Evolutionary conservation across 768 basidiomycete species (phyloP).

Genomic region (Mycena alexandri): DNA sequence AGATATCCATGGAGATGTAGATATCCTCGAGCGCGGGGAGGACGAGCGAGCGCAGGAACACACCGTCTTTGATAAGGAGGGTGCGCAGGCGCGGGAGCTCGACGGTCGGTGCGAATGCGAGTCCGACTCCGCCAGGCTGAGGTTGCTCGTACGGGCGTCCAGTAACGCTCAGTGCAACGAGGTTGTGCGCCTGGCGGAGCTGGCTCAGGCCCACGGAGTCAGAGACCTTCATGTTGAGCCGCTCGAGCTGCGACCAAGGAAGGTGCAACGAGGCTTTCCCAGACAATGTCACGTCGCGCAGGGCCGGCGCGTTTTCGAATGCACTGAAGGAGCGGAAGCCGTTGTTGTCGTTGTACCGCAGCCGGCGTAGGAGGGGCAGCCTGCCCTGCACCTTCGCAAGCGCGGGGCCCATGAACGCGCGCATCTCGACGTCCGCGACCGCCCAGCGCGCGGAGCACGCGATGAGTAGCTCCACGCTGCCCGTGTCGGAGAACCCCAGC

Average conservation of each 20-base stretch:
- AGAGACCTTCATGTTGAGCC: conserved; percentile 13
- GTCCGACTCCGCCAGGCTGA: no score
- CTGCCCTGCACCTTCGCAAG: conserved; percentile 2
- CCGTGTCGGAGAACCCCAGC: conserved; percentile 14
- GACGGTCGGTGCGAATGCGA: not conserved
- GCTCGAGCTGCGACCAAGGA: conserved; percentile 20
- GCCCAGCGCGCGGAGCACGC: conserved; percentile 9
- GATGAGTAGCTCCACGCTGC: conserved; percentile 10
- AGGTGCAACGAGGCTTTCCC: conserved; percentile 9
- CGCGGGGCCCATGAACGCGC: conserved; percentile 7
- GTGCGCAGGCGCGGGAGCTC: conserved; percentile 21
- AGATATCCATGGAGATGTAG: conserved; percentile 25
- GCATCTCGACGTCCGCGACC: conserved; percentile 19
- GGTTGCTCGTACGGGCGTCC: conserved; percentile 9
- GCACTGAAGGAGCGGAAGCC: conserved; percentile 12
- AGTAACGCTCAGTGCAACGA: conserved; percentile 11
- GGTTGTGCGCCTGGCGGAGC: conserved; percentile 4
- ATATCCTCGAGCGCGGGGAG: conserved; percentile 22
- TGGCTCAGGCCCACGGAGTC: conserved; percentile 1
- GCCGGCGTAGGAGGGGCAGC: conserved; percentile 2
- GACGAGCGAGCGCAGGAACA: not conserved
- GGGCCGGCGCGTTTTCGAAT: conserved; percentile 7
- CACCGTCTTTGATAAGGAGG: conserved; percentile 19
- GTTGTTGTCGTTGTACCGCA: conserved; percentile 19
- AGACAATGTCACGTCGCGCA: conserved; percentile 17